Evolutionary conservation across 2,329 filamentous ascomycete genomes (phyloP).

Genomic region (Alternaria infectoria): DNA sequence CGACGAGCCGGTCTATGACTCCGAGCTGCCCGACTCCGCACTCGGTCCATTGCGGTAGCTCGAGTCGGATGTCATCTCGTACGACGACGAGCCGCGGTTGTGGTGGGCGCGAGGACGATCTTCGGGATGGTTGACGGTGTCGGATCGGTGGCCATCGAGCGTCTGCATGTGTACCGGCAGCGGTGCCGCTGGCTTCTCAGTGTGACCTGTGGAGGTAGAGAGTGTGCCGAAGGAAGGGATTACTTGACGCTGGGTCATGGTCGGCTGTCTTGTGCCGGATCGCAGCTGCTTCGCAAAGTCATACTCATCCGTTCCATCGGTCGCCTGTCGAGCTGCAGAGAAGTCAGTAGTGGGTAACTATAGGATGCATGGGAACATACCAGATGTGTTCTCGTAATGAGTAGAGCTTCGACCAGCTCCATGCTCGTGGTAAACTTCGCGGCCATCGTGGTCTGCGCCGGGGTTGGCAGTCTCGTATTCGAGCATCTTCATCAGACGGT

Average conservation of each 20-base stretch:
- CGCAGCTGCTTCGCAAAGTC: constrained; percentile 23
- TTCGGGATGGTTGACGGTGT: constrained; percentile 28
- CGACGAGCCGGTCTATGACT: constrained; percentile 32
- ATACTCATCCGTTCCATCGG: constrained; percentile 39
- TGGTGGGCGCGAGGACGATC: constrained; percentile 31
- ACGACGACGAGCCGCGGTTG: constrained; percentile 22
- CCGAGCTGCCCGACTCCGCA: constrained; percentile 34
- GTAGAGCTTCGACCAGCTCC: neutral
- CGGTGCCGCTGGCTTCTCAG: constrained; percentile 21
- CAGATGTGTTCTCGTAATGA: neutral
- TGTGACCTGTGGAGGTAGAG: constrained; percentile 2
- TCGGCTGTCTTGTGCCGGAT: constrained; percentile 8
- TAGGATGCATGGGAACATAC: neutral
- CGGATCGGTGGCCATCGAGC: constrained; percentile 37
- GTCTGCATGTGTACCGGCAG: constrained; percentile 26
- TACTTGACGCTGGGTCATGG: constrained; percentile 2
- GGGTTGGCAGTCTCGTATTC: constrained; percentile 60
- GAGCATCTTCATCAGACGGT: constrained; percentile 56
- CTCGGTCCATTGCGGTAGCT: constrained; percentile 37
- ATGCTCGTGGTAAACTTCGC: constrained; percentile 38
- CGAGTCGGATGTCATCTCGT: constrained; percentile 25
- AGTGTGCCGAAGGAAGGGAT: constrained; percentile 1
- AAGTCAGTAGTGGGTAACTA: constrained; percentile 24
- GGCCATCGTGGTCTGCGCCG: constrained; percentile 55
- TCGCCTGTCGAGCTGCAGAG: constrained; percentile 25